Conservation (phyloP, 768 basidiomycete species). For the Lactarius pseudohatsudake region DNA sequence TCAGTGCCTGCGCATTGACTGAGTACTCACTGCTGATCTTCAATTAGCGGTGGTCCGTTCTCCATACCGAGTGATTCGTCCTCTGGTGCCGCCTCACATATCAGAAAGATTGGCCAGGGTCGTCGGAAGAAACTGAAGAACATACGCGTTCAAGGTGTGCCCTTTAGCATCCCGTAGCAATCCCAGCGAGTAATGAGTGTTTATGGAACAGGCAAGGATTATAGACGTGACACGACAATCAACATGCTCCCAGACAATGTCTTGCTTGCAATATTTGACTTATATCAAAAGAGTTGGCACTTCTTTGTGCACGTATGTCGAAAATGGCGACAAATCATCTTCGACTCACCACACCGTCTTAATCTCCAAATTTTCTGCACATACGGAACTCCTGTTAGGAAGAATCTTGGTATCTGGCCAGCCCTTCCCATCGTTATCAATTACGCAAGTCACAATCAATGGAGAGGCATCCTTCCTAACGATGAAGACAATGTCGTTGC, state of each 20-base stretch:
- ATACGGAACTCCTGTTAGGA: neutral
- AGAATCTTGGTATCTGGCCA: neutral
- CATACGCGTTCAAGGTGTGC: neutral
- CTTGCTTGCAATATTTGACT: neutral
- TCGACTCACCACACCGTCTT: neutral
- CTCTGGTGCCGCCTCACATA: neutral
- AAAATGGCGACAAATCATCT: neutral
- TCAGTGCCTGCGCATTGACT: neutral
- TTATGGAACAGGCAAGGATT: no score
- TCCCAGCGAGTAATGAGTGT: neutral
- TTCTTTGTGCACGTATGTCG: neutral
- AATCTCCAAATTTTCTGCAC: neutral
- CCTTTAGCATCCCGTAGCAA: neutral
- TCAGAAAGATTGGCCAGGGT: neutral
- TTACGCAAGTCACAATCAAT: rapidly evolving
- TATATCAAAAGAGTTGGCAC: neutral
- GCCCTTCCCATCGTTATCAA: neutral
- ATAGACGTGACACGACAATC: neutral
- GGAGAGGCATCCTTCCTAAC: no score
- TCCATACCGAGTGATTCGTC: neutral
- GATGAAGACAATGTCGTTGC: neutral
- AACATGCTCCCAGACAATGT: neutral
- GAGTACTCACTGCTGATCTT: neutral
- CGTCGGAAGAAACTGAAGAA: neutral
- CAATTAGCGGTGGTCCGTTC: neutral